Evolutionary conservation across 192 early-diverging fungal genomes (phyloP), one percentile per base, ranked within the genome.

Genomic region (Linnemannia exigua): DNA sequence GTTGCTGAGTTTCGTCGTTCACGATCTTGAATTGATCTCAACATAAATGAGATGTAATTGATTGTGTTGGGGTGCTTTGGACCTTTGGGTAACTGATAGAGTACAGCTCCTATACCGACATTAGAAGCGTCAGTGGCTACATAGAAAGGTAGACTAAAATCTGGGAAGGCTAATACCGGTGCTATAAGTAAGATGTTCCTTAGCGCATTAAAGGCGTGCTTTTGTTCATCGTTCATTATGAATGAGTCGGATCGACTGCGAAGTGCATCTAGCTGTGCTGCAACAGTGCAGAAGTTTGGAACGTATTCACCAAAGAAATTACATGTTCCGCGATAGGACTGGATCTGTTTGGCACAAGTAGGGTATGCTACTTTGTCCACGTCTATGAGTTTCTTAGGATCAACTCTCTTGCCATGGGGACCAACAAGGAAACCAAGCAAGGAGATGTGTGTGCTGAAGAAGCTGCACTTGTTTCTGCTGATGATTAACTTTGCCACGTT

Each of bases 1-100:
- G 86, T 84, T 0, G 88, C 75, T 51, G 66, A 75, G 36, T 83
- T 87, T 31, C 63, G 69, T 22, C 82, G 19, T 41, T 89, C 81
- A 2, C 81, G 25, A 31, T 52, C 58, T 38, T 79, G 76, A 0
- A 89, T n/a, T 0, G 84, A 70, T 31, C 79, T 19, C 6, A 86
- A 82, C 22, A 81, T 38, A 70, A 89, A 89, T 2, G 74, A 75
- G 28, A 87, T 75, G 41, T 84, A 87, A 46, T 35, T 68, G 17
- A 77, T 69, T 16, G 67, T 70, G 31, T 77, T 69, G 5, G 75
- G 75, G 31, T 69, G 16, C 17, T 66, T 41, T 41, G 46, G 33
- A 28, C 67, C 75, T 70, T 63, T 61, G 5, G 75, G 75, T 69
- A 77, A 33, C 22, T 77, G 75, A 63, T 77, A 77, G 36, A 77